A percentile compares a stretch with the other conserved stretches of the same genome.
These are phyloP conservation scores for Fusarium piperis DNA, from an alignment of 2,329 filamentous ascomycete genomes.

Conservation along the genomic window DNA sequence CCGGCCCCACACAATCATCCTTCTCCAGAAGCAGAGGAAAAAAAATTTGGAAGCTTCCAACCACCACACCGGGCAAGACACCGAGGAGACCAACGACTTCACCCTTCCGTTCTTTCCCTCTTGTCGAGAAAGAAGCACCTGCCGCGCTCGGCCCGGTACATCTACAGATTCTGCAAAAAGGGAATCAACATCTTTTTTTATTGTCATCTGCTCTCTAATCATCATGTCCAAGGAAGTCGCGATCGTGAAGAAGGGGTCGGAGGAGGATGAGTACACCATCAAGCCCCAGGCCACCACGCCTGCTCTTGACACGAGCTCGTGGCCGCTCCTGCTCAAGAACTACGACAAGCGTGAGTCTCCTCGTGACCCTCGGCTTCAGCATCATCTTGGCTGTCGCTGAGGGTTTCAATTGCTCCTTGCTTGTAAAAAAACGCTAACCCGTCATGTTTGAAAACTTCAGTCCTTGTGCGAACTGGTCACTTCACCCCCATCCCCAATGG, in stretches of 20 bases:
- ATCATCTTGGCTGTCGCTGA: neutral
- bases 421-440: slow-evolving; percentile 24
- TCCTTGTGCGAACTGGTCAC: slow-evolving; percentile 92
- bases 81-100: slow-evolving; percentile 44
- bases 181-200: slow-evolving; percentile 14
- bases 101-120: slow-evolving; percentile 41
- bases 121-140: slow-evolving; percentile 37
- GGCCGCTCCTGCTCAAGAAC: slow-evolving; percentile 95
- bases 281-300: slow-evolving; percentile 88
- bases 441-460: slow-evolving; percentile 54
- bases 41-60: slow-evolving; percentile 49
- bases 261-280: slow-evolving; percentile 83
- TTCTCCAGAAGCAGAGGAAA: slow-evolving; percentile 42
- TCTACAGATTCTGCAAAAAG: slow-evolving; percentile 26
- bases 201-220: slow-evolving; percentile 17
- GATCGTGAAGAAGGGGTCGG: slow-evolving; percentile 46
- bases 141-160: slow-evolving; percentile 43
- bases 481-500: slow-evolving; percentile 97
- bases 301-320: slow-evolving; percentile 84
- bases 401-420: slow-evolving; percentile 5
- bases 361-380: neutral
- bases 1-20: slow-evolving; percentile 45
- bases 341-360: slow-evolving; percentile 82
- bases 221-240: slow-evolving; percentile 60
- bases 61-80: slow-evolving; percentile 45